These are phyloP conservation scores for Excoecaria cochinchinensis DNA, from an alignment of 345 rosid species.

Conservation along the genomic window DNA sequence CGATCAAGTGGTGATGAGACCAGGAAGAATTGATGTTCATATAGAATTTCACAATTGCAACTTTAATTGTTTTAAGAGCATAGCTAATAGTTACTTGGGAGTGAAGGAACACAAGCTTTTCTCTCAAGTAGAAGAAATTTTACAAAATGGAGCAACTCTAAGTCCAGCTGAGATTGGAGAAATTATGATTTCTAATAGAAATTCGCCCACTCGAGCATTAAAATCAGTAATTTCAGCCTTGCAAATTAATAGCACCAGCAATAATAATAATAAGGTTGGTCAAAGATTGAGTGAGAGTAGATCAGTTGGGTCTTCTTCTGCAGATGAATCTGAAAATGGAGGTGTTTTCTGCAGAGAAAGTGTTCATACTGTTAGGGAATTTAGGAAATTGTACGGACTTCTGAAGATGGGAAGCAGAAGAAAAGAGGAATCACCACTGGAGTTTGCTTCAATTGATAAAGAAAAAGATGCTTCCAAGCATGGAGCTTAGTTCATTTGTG, in stretches of 20 bases:
- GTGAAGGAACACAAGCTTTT: conserved; percentile 32
- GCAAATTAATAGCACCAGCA: background rate
- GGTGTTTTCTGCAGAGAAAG: conserved; percentile 23
- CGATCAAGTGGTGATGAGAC: conserved; percentile 16
- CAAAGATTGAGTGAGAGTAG: background rate
- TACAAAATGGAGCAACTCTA: conserved; percentile 10
- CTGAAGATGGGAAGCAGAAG: conserved; percentile 28
- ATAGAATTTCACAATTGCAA: conserved; percentile 22
- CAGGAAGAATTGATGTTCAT: conserved; percentile 28
- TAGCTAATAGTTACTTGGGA: conserved; percentile 28
- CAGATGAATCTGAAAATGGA: background rate
- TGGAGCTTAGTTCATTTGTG: background rate
- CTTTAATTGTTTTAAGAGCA: conserved; percentile 22
- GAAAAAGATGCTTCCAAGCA: conserved; percentile 1
- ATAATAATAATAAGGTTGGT: background rate
- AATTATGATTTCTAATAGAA: conserved; percentile 30
- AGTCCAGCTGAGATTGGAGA: conserved; percentile 32
- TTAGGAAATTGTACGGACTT: conserved; percentile 28
- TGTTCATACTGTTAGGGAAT: conserved; percentile 22
- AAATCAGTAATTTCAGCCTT: conserved; percentile 27
- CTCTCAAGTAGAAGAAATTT: conserved; percentile 20
- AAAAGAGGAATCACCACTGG: conserved; percentile 16
- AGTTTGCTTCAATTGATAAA: conserved; percentile 1
- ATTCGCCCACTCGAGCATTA: conserved; percentile 26
- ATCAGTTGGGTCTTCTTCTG: background rate